Evolutionary conservation across 371 early-diverging fungal genomes (phyloP).

Genomic region (Circinella umbellata): DNA sequence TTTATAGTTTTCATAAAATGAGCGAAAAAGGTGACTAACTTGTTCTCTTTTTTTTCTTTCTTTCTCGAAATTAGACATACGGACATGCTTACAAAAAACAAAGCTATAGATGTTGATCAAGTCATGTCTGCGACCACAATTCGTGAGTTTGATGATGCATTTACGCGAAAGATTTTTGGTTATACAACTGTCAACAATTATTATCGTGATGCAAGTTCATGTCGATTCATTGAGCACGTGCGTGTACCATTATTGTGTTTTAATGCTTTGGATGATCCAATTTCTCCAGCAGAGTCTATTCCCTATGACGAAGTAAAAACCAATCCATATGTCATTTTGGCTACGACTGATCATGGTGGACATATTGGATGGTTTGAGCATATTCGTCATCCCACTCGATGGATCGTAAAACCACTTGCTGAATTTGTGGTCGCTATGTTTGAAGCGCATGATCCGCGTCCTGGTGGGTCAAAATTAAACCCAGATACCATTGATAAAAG

Average conservation of each 20-base stretch:
- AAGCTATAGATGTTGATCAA: slow-evolving; percentile 56
- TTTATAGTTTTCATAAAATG: no score
- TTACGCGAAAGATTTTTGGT: slow-evolving; percentile 73
- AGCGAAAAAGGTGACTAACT: no score
- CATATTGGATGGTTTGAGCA: slow-evolving; percentile 94
- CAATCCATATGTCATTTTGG: slow-evolving; percentile 89
- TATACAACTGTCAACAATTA: slow-evolving; percentile 85
- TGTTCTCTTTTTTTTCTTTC: no score
- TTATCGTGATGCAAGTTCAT: slow-evolving; percentile 78
- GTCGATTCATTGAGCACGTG: slow-evolving; percentile 75
- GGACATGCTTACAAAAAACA: slow-evolving; percentile 56
- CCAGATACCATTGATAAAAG: slow-evolving; percentile 93
- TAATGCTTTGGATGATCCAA: slow-evolving; percentile 93
- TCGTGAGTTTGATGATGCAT: slow-evolving; percentile 77
- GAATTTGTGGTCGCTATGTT: slow-evolving; percentile 76
- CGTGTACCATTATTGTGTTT: slow-evolving; percentile 82
- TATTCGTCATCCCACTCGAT: slow-evolving; percentile 52
- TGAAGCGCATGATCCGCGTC: slow-evolving; percentile 36
- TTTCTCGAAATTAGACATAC: slow-evolving; percentile 46
- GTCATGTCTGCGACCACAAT: slow-evolving; percentile 58
- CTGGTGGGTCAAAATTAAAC: slow-evolving; percentile 15
- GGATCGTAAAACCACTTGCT: slow-evolving; percentile 70
- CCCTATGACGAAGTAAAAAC: slow-evolving; percentile 73
- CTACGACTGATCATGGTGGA: slow-evolving; percentile 87
- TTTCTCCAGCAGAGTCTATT: slow-evolving; percentile 73